A percentile compares a stretch with the other conserved stretches of the same genome.
phyloP scores from a whole-genome alignment of 257 asterid genomes.

The Ilex asprella region DNA sequence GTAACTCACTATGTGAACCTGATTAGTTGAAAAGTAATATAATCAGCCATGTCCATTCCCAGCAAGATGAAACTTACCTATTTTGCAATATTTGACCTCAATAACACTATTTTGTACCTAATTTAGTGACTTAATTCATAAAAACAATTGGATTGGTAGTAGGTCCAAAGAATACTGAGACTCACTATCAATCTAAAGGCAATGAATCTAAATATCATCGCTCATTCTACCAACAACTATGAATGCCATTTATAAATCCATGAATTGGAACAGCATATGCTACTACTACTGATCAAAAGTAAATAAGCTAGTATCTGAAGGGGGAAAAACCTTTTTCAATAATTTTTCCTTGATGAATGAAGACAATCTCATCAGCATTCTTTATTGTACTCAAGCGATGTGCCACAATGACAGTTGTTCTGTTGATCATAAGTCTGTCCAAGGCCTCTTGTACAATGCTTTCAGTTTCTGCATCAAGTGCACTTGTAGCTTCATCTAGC shows the following conservation, averaged over 20 bases:
- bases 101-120: too few relatives aligned
- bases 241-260: not conserved
- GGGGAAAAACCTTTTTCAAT: slow-evolving; percentile 48
- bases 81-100: not conserved
- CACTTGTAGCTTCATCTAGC: slow-evolving; percentile 69
- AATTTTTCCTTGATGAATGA: slow-evolving; percentile 41
- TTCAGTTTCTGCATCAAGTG: slow-evolving; percentile 52
- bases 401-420: slow-evolving; percentile 60
- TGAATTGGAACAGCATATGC: not conserved
- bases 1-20: slow-evolving; percentile 47
- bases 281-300: not conserved
- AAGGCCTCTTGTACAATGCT: slow-evolving; percentile 44
- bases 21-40: not conserved
- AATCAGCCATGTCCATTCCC: too few relatives aligned
- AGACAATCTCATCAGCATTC: slow-evolving; percentile 55
- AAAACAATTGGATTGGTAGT: too few relatives aligned
- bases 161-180: too few relatives aligned
- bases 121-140: too few relatives aligned
- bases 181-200: too few relatives aligned
- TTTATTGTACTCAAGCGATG: slow-evolving; percentile 60
- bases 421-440: slow-evolving; percentile 41
- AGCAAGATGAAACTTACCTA: too few relatives aligned
- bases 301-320: not conserved
- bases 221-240: too few relatives aligned
- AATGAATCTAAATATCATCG: too few relatives aligned